Percentiles rank a stretch among this genome's conserved stretches.
These are phyloP conservation scores for Coemansia furcata DNA, from an alignment of 192 early-diverging fungal species.

Conservation along the genomic window DNA sequence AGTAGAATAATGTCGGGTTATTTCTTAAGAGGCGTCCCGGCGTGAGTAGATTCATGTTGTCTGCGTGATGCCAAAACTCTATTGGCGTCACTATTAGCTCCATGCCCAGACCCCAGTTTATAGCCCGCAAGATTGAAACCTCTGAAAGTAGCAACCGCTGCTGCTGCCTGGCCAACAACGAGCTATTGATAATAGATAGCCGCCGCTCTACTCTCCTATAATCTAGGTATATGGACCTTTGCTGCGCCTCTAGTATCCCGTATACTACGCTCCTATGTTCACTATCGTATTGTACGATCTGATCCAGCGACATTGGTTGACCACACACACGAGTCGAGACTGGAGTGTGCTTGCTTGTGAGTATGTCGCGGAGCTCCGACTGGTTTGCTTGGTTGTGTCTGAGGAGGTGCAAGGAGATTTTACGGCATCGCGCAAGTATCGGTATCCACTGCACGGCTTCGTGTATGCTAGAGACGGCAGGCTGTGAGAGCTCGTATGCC, in stretches of 20 bases:
- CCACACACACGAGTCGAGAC: neutral
- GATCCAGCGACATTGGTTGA: neutral
- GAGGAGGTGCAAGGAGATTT: neutral
- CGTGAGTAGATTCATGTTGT: constrained; percentile 1
- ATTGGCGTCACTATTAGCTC: constrained; percentile 2
- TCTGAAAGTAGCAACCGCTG: neutral
- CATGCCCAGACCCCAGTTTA: constrained; percentile 2
- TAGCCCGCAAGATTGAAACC: neutral
- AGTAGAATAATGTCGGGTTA: neutral
- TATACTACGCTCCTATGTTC: neutral
- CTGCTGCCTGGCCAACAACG: neutral
- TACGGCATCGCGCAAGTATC: constrained; percentile 3
- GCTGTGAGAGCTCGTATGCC: constrained; percentile 1
- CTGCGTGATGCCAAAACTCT: neutral
- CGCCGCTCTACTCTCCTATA: neutral
- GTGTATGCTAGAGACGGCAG: neutral
- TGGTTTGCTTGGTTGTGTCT: neutral
- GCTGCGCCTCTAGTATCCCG: neutral
- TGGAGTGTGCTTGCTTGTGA: neutral
- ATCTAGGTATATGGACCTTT: neutral
- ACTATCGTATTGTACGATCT: neutral
- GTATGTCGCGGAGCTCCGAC: neutral
- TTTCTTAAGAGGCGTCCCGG: neutral
- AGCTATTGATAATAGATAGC: neutral
- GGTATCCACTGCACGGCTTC: constrained; percentile 5